phyloP scores from a whole-genome alignment of 1,139 yeast species.

The Yamadazyma pseudoaaseri region DNA sequence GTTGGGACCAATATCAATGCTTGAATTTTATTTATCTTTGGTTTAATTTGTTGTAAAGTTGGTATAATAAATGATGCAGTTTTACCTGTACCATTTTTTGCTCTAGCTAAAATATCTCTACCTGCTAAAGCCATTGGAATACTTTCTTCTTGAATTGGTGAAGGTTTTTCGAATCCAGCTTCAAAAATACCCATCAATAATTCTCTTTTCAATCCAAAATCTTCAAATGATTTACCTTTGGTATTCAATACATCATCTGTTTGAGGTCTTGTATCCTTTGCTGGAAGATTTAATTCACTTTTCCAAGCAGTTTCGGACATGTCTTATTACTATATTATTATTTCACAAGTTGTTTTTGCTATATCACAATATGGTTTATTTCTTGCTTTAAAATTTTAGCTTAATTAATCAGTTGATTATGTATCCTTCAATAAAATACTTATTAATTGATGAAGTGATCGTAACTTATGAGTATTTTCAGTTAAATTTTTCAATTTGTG shows the following conservation, averaged over 20 bases:
- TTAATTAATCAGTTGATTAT: too few species aligned
- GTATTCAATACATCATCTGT: conserved; percentile 95
- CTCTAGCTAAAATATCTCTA: conserved; percentile 94
- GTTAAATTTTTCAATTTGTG: too few species aligned
- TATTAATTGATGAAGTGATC: too few species aligned
- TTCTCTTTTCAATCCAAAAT: conserved; percentile 87
- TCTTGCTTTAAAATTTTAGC: too few species aligned
- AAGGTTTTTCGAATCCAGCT: conserved; percentile 97
- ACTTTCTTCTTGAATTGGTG: conserved; percentile 97
- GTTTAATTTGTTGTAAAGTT: conserved; percentile 78
- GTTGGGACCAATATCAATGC: conserved; percentile 90
- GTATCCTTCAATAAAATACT: too few species aligned
- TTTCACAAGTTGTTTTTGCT: too few species aligned
- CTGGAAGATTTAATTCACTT: conserved; percentile 68
- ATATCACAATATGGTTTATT: too few species aligned
- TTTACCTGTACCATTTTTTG: conserved; percentile 98
- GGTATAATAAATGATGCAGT: conserved; percentile 96
- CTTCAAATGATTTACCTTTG: conserved; percentile 89
- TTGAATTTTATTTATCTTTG: conserved; percentile 82
- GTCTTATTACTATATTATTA: too few species aligned
- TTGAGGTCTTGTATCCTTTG: conserved; percentile 86
- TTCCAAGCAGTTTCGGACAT: conserved; percentile 62
- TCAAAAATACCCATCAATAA: conserved; percentile 97
- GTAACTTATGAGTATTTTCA: too few species aligned
- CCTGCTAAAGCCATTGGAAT: conserved; percentile 96